Percentiles rank a stretch among this genome's conserved stretches.
Conservation (phyloP, 2,329 filamentous ascomycete species). For the Xenoacremonium recifei region DNA sequence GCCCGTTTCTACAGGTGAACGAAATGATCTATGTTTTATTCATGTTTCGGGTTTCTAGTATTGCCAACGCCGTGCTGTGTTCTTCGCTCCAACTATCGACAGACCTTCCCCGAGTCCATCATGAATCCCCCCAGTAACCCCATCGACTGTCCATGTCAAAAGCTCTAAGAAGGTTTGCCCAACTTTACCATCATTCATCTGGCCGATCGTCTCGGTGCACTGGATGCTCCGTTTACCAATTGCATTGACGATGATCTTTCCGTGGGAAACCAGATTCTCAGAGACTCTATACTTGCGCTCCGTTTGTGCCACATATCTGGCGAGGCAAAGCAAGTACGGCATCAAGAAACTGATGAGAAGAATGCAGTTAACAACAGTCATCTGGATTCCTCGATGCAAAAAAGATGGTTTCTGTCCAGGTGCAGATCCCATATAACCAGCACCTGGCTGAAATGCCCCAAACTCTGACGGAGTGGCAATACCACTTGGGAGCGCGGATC, state of each 20-base stretch:
- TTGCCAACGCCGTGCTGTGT: no score
- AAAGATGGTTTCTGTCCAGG: conserved; percentile 39
- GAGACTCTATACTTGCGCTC: conserved; percentile 68
- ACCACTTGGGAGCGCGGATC: conserved; percentile 24
- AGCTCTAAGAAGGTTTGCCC: conserved; percentile 56
- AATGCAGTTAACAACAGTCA: conserved; percentile 56
- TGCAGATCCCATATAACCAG: neutral
- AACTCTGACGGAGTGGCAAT: conserved; percentile 5
- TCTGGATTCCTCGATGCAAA: conserved; percentile 58
- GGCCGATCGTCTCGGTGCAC: conserved; percentile 51
- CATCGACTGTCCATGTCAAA: conserved; percentile 60
- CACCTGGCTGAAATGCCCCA: conserved; percentile 2
- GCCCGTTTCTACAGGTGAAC: no score
- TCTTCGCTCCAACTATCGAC: conserved; percentile 21
- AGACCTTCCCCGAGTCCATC: conserved; percentile 54
- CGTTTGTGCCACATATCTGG: conserved; percentile 56
- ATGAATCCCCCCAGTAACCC: conserved; percentile 64
- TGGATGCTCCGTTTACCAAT: conserved; percentile 59
- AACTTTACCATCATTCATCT: conserved; percentile 64
- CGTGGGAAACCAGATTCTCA: conserved; percentile 67
- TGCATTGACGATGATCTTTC: conserved; percentile 58
- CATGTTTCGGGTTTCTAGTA: no score
- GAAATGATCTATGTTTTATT: no score
- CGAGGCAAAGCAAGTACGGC: conserved; percentile 57
- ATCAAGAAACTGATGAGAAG: conserved; percentile 58